These are phyloP conservation scores for Polyplosphaeria fusca DNA, from an alignment of 495 filamentous ascomycete genomes.

Conservation along the genomic window DNA sequence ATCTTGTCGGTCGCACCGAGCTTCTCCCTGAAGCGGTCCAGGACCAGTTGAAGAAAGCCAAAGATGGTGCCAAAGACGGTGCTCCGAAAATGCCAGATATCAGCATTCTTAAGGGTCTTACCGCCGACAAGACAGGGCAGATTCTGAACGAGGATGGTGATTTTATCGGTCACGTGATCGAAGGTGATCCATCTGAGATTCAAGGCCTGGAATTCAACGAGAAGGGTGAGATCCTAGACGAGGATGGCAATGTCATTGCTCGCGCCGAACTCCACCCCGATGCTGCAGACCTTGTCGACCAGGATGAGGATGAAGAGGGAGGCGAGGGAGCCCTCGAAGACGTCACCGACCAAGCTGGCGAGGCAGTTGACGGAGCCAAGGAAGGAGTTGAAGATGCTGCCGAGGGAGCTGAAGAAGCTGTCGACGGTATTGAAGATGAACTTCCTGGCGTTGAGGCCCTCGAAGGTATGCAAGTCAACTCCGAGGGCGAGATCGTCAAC, in stretches of 20 bases:
- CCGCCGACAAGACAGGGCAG: constrained; percentile 38
- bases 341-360: constrained; percentile 9
- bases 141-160: constrained; percentile 46
- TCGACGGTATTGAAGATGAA: constrained; percentile 31
- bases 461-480: constrained; percentile 60
- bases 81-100: constrained; percentile 40
- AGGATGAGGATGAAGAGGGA: constrained; percentile 38
- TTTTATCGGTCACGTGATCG: constrained; percentile 41
- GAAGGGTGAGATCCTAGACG: constrained; percentile 45
- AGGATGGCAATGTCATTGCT: constrained; percentile 46
- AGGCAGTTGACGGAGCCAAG: constrained; percentile 4
- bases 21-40: constrained; percentile 47
- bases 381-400: constrained; percentile 18
- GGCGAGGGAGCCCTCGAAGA: constrained; percentile 32
- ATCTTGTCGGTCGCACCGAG: constrained; percentile 58
- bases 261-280: constrained; percentile 42
- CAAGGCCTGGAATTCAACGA: constrained; percentile 43
- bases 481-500: constrained; percentile 51
- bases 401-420: constrained; percentile 36
- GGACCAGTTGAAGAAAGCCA: constrained; percentile 38
- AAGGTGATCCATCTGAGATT: constrained; percentile 42
- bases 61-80: constrained; percentile 33
- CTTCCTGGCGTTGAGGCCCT: constrained; percentile 57
- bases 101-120: constrained; percentile 41
- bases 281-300: constrained; percentile 42